Evolutionary conservation across 139 green algal species (phyloP).

Genomic region (Auxenochlorella pyrenoidosa): DNA sequence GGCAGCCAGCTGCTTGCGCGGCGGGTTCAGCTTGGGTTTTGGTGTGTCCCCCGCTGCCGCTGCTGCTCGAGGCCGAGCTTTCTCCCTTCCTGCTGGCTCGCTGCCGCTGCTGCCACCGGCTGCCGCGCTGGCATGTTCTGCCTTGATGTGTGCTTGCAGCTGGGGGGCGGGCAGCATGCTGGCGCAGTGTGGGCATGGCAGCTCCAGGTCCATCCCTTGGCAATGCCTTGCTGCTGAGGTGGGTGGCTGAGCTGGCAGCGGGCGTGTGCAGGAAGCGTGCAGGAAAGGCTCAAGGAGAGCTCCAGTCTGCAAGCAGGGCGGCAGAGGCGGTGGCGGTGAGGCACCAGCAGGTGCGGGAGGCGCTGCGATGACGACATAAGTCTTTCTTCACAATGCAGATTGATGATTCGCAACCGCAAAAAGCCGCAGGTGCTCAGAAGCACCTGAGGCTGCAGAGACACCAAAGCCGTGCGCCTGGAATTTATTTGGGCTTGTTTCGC

Average conservation of each 20-base stretch:
- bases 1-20: slow-evolving; percentile 8
- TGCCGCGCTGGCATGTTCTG: neutral
- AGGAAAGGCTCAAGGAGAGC: neutral
- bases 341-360: neutral
- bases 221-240: neutral
- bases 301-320: neutral
- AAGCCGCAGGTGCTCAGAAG: too few species aligned
- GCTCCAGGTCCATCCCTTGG: neutral
- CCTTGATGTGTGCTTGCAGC: slow-evolving; percentile 9
- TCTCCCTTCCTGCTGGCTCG: neutral
- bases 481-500: too few species aligned
- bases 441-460: too few species aligned
- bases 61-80: neutral
- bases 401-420: too few species aligned
- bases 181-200: slow-evolving; percentile 19
- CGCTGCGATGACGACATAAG: too few species aligned
- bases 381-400: too few species aligned
- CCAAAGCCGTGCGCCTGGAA: neutral
- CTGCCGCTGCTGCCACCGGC: neutral
- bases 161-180: neutral
- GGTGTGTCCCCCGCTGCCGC: neutral
- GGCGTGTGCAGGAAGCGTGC: neutral
- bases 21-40: slow-evolving; percentile 11
- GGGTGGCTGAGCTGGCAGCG: neutral
- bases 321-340: neutral